Conservation (phyloP, 352 stramenopile species). For the Pilasporangium apinafurcum region DNA sequence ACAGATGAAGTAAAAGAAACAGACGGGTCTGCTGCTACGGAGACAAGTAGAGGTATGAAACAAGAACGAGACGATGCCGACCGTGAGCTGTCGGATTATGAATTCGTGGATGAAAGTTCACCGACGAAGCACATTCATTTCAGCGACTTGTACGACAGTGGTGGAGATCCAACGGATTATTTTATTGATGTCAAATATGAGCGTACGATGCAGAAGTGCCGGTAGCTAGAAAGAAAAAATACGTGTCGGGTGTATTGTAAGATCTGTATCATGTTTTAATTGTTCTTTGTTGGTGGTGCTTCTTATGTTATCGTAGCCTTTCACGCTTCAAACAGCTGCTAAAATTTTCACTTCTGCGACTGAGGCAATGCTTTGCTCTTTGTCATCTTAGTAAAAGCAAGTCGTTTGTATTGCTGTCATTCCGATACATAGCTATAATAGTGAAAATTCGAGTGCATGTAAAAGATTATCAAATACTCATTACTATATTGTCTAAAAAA, state of each 20-base stretch:
- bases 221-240: constrained; percentile 3
- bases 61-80: constrained; percentile 19
- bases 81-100: constrained; percentile 55
- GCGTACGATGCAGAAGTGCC: constrained; percentile 18
- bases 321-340: too few species aligned
- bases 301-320: too few species aligned
- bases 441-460: too few species aligned
- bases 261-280: too few species aligned
- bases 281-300: too few species aligned
- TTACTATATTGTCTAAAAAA: too few species aligned
- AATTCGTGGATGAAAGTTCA: constrained; percentile 78
- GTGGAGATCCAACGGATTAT: constrained; percentile 34
- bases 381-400: too few species aligned
- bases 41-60: constrained; percentile 12
- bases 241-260: constrained; percentile 6
- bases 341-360: too few species aligned
- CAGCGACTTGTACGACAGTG: constrained; percentile 48
- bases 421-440: too few species aligned
- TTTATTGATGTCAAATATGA: constrained; percentile 74
- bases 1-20: background rate
- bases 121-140: constrained; percentile 55
- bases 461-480: too few species aligned
- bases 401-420: too few species aligned
- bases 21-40: background rate
- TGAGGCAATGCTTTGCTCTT: too few species aligned